Evolutionary conservation across 352 stramenopile genomes (phyloP), one percentile per base, ranked within the genome.

Genomic region (Peronospora belbahrii): DNA sequence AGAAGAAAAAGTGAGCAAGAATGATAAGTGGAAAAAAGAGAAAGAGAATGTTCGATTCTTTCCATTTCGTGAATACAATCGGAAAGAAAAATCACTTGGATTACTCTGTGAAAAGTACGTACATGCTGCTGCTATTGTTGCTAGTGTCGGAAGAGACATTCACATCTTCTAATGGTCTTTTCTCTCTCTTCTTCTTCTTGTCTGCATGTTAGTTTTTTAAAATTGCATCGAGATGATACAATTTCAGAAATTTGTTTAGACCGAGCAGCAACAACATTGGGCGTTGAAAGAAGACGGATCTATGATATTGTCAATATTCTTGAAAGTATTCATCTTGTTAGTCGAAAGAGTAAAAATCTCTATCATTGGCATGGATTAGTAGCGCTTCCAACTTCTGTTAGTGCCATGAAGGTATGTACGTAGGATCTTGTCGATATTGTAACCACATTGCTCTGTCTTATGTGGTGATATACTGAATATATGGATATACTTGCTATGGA

Each of bases 281-380:
- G 83, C 1, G 93, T 98, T 0, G 94, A 97, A 59, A 76, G 95
- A 32, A 74, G 95, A 30, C 71, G 95, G 13, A 98, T 98, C 42
- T 98, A 98, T 59, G 95, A 98, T 64, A 96, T 98, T 32, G 92
- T 98, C 37, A 98, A 98, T 60, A 98, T 98, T 62, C 72, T 98
- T 20, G 94, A 98, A 59, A 95, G 84, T 39, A 86, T 98, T 30
- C 74, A 92, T 23, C 83, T 98, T 19, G 91, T 98, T 4, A 93
- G 75, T 20, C 88, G 94, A n/a, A 93, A 97, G 51, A 92, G 88
- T 48, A 98, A 98, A 65, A 98, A 98, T 54, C 80, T 95, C 2
- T 98, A 98, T 74, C 87, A 89, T 37, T 95, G 84, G 83, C 80
- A 94, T 40, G 83, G 83, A 7, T 51, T 91, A 6, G 46, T 58